Evolutionary conservation across 2,329 filamentous ascomycete genomes (phyloP).

Genomic region (Chrysosporium keratinophilum): DNA sequence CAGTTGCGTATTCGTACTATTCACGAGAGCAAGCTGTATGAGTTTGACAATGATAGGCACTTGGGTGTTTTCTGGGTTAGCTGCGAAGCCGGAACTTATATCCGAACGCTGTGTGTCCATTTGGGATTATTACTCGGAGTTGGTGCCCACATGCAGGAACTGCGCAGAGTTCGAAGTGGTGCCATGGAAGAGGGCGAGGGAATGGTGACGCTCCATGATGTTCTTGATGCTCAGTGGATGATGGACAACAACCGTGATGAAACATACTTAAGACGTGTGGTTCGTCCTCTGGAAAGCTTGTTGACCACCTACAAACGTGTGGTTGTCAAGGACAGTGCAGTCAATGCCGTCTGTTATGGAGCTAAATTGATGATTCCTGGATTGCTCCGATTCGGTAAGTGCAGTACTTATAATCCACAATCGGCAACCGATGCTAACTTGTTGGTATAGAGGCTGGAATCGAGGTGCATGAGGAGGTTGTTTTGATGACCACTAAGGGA

Average conservation of each 20-base stretch:
- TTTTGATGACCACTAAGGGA: constrained; percentile 97
- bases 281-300: constrained; percentile 83
- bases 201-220: constrained; percentile 88
- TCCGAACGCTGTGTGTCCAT: constrained; percentile 95
- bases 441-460: constrained; percentile 62
- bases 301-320: constrained; percentile 91
- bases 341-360: constrained; percentile 97
- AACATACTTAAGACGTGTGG: constrained; percentile 80
- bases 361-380: constrained; percentile 98
- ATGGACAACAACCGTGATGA: constrained; percentile 95
- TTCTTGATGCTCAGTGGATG: constrained; percentile 91
- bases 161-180: constrained; percentile 83
- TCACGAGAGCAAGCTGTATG: constrained; percentile 88
- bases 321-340: constrained; percentile 91
- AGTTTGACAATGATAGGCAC: constrained; percentile 97
- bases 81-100: constrained; percentile 97
- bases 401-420: background rate
- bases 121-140: constrained; percentile 68
- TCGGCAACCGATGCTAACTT: constrained; percentile 12
- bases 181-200: constrained; percentile 87
- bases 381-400: constrained; percentile 75
- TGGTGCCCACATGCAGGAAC: constrained; percentile 96
- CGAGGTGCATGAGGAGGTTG: constrained; percentile 90
- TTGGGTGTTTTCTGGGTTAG: constrained; percentile 98
- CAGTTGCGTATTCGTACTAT: constrained; percentile 97